A percentile compares a stretch with the other conserved stretches of the same genome.
These are phyloP conservation scores for Leishmania aethiopica DNA, from an alignment of 208 protist genomes.

Conservation along the genomic window DNA sequence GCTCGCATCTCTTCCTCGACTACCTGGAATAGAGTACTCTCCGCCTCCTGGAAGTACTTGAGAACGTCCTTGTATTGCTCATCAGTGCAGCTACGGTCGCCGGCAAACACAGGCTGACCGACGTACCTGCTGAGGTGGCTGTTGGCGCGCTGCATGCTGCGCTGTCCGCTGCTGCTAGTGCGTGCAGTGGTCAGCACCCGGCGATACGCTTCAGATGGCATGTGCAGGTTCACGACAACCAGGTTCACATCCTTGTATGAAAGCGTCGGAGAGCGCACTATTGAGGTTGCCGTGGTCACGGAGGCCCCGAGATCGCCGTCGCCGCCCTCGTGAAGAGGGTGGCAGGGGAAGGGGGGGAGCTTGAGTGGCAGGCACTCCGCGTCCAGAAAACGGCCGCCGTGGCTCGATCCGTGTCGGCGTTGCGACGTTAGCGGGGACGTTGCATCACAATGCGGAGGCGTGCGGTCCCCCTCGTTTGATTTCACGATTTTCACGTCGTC, in stretches of 20 bases:
- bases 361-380: constrained; percentile 13
- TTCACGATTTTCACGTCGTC: constrained; percentile 8
- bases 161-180: constrained; percentile 23
- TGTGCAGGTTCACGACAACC: constrained; percentile 70
- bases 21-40: constrained; percentile 39
- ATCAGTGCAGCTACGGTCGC: constrained; percentile 63
- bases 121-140: constrained; percentile 20
- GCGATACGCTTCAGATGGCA: constrained; percentile 42
- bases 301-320: not conserved
- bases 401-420: not conserved
- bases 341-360: not conserved
- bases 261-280: not conserved
- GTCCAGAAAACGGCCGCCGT: not conserved
- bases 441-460: not conserved
- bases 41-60: constrained; percentile 43
- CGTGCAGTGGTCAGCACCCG: constrained; percentile 36
- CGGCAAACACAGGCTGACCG: constrained; percentile 71
- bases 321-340: not conserved
- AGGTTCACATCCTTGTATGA: constrained; percentile 40
- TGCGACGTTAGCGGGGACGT: not conserved
- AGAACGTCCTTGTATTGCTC: constrained; percentile 69
- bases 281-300: not conserved
- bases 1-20: constrained; percentile 44
- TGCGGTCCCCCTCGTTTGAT: not conserved
- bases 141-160: constrained; percentile 13